Evolutionary conservation across 1,284 basidiomycete genomes (phyloP), one percentile per base, ranked within the genome.

Genomic region (Puccinia hordei): DNA sequence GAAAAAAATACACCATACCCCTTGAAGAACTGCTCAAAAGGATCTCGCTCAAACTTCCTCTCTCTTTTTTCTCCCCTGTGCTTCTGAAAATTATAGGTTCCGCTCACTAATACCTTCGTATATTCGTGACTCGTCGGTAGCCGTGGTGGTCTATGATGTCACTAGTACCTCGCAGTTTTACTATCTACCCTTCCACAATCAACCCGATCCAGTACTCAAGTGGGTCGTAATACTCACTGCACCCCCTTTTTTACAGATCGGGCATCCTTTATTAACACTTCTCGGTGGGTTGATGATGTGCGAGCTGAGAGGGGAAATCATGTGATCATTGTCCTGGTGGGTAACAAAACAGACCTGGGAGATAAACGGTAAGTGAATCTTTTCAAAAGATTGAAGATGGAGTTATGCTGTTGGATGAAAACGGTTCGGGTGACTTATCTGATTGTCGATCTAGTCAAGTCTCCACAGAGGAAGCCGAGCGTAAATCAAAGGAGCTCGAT

Each of bases 231-330:
- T 10, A 63, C 61, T 63, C 35, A 63, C 61, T 63, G 6, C 5
- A 35, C 55, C 5, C 61, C 41, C 81, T 38, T 69, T 69, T 33
- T 38, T 12, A 10, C 85, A 97, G 96, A 95, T 87, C 93, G 97
- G 63, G 91, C 92, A 83, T 98, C 95, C 27, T 99, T 99, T 90
- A 87, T 96, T 82, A 98, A 97, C 82, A 99, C 97, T 27, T 90
- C 92, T 53, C 99, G 98, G 87, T 99, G 97, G 97, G 96, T 99
- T 87, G 97, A 99, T 86, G 97, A 99, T 85, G 97, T 99, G 55
- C 90, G 95, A 79, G 96, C 95, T 82, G 97, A 99, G 86, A 89
- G 97, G 84, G 97, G 97, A 81, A 93, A 92, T 87, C 97, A 99
- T 85, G 97, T 99, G 46, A 98, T 99, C 84, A 98, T 99, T 83